phyloP scores from a whole-genome alignment of 768 basidiomycete species.

The Trametes cingulata region DNA sequence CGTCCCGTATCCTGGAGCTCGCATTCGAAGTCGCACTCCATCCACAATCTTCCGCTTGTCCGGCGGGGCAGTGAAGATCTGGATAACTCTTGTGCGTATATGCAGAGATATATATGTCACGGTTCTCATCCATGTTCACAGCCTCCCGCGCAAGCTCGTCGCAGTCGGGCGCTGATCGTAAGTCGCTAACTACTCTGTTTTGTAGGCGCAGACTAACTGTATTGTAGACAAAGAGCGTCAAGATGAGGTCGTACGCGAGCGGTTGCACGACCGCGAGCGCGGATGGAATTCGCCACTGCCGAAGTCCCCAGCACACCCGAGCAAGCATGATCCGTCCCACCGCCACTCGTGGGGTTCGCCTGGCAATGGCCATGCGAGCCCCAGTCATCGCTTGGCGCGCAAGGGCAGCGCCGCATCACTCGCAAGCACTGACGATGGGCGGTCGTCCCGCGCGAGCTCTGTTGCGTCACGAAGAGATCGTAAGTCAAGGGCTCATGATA shows the following conservation, averaged over 20 bases:
- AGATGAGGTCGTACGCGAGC: slow-evolving; percentile 34
- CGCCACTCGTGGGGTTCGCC: slow-evolving; percentile 23
- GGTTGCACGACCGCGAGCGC: slow-evolving; percentile 45
- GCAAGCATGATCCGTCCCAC: slow-evolving; percentile 19
- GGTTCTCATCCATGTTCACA: slow-evolving; percentile 16
- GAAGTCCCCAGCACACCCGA: slow-evolving; percentile 19
- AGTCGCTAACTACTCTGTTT: slow-evolving; percentile 1
- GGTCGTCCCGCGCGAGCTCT: slow-evolving; percentile 47
- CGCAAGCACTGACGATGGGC: slow-evolving; percentile 42
- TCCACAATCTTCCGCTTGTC: slow-evolving; percentile 23
- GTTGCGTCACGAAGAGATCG: slow-evolving; percentile 53
- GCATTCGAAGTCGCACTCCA: slow-evolving; percentile 28
- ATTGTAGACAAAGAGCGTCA: slow-evolving; percentile 31
- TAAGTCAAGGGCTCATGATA: slow-evolving; percentile 33
- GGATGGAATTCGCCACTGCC: slow-evolving; percentile 43
- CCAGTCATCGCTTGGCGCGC: slow-evolving; percentile 25
- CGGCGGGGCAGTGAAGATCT: slow-evolving; percentile 26
- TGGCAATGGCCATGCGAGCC: slow-evolving; percentile 16
- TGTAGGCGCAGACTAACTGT: neutral
- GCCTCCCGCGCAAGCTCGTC: slow-evolving; percentile 34
- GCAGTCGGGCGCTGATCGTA: slow-evolving; percentile 30
- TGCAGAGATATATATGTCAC: neutral
- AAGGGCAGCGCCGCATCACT: slow-evolving; percentile 44
- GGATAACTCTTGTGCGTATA: slow-evolving; percentile 22
- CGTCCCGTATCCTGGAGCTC: slow-evolving; percentile 27